A percentile compares a stretch with the other conserved stretches of the same genome.
phyloP scores from a whole-genome alignment of 2,329 filamentous ascomycete genomes.

The Cryphonectria japonica region DNA sequence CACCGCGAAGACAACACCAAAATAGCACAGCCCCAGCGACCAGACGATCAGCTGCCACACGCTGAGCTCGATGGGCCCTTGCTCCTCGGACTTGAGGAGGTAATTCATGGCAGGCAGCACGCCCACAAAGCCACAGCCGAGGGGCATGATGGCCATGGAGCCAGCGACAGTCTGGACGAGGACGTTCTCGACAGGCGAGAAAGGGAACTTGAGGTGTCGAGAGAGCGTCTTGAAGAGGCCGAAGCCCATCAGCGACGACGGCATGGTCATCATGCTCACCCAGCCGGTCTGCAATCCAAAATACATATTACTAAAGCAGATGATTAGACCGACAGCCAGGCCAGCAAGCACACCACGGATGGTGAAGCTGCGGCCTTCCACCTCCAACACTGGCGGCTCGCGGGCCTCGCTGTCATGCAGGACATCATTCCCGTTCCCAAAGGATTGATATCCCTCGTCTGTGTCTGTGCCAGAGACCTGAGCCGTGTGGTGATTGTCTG shows the following conservation, averaged over 20 bases:
- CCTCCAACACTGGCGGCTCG: constrained; percentile 4
- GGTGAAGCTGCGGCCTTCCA: constrained; percentile 77
- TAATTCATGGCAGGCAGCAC: constrained; percentile 89
- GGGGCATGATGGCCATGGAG: constrained; percentile 93
- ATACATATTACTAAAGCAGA: constrained; percentile 97
- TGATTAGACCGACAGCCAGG: constrained; percentile 81
- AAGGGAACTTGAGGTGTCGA: constrained; percentile 74
- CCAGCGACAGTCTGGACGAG: constrained; percentile 95
- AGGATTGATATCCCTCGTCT: not conserved
- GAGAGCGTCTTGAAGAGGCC: constrained; percentile 85
- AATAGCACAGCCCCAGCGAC: constrained; percentile 92
- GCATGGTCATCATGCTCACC: constrained; percentile 91
- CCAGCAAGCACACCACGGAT: constrained; percentile 79
- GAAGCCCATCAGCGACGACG: constrained; percentile 90
- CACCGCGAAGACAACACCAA: constrained; percentile 95
- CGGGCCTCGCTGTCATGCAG: not conserved
- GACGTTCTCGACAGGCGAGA: constrained; percentile 95
- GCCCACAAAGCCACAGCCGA: constrained; percentile 94
- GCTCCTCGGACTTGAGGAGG: constrained; percentile 75
- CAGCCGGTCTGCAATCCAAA: constrained; percentile 79
- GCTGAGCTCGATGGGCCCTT: constrained; percentile 73
- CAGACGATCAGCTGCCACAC: constrained; percentile 83
- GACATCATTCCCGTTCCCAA: not conserved
- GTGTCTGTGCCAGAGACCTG: not conserved
- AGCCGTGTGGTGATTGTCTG: not conserved